Evolutionary conservation across 257 asterid species (phyloP), one percentile per base, ranked within the genome.

Genomic region (Coffea canephora): DNA sequence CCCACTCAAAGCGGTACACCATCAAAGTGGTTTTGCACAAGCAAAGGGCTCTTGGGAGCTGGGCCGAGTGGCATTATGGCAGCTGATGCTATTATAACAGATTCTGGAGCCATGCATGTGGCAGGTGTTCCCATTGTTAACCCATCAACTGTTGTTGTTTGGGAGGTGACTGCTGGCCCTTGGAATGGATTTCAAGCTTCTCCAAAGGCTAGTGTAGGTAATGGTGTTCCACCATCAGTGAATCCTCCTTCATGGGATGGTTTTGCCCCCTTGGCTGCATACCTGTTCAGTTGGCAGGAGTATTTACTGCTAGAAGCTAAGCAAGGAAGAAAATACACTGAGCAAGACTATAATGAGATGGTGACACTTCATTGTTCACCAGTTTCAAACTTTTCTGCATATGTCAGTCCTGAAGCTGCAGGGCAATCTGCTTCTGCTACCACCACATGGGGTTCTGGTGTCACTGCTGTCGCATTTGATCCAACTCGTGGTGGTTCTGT

Each of bases 61-160:
- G 99, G 99, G 65, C 99, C 99, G 67, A 94, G 99, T 76, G 99
- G 99, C 64, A 96, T 96, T 85, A 96, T 96, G 99, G 98, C 99
- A 73, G 99, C 99, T 75, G 99, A 96, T 90, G 99, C 97, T 65
- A 94, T 96, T 81, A 88, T 96, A 81, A 91, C 99, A 14, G 99
- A 96, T 79, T 94, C 97, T 78, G 99, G 99, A 83, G 97, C 99
- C 82, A 84, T 96, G 94, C 98, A 96, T 83, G 95, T 96, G 46
- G 99, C 99, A 54, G 99, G 99, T 68, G 98, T 96, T 69, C 99
- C 99, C 82, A 92, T 94, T 74, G 98, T 96, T 71, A 96, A 96
- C 83, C 99, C 98, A 9, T 96, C 99, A 69, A 96, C 99, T 52
- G 97, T 96, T 83, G 99, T 96, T 41, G 99, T 96, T 81, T 96